Conservation (phyloP, 139 green algal species). For the Auxenochlorella pyrenoidosa region DNA sequence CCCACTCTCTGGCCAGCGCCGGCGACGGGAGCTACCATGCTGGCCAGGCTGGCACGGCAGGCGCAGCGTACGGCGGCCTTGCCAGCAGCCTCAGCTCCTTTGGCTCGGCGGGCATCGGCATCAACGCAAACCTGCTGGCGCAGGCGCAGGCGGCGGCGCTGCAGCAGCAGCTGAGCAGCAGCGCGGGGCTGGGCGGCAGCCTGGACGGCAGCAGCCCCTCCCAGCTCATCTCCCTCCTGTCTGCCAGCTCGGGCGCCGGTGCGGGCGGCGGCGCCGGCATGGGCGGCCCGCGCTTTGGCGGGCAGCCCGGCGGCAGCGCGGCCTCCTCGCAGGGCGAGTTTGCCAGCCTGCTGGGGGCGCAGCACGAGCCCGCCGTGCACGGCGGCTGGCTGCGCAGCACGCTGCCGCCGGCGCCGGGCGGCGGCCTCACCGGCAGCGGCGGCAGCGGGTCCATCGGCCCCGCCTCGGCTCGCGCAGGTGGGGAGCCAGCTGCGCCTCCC, state of each 20-base stretch:
- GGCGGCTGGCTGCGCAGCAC: slow-evolving; percentile 26
- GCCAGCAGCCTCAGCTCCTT: not conserved
- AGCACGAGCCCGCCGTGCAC: slow-evolving; percentile 13
- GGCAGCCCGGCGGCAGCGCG: not conserved
- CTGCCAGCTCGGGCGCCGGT: slow-evolving; percentile 11
- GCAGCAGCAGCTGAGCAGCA: slow-evolving; percentile 30
- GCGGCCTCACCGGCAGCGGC: slow-evolving; percentile 15
- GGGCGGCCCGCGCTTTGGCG: not conserved
- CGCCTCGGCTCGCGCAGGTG: slow-evolving; percentile 32
- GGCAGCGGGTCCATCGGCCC: slow-evolving; percentile 8
- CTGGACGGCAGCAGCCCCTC: slow-evolving; percentile 29
- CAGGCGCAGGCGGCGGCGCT: slow-evolving; percentile 28
- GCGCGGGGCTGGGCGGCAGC: not conserved
- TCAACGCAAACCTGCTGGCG: slow-evolving; percentile 7
- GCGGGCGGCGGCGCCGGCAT: not conserved
- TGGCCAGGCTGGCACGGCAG: not conserved
- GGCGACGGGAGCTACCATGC: not conserved
- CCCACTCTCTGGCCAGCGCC: not conserved
- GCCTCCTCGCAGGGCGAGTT: slow-evolving; percentile 37
- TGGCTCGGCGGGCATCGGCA: slow-evolving; percentile 8
- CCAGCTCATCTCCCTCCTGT: slow-evolving; percentile 33
- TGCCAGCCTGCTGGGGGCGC: slow-evolving; percentile 27
- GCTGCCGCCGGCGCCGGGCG: not conserved
- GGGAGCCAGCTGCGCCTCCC: not conserved
- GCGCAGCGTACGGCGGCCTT: not conserved